Evolutionary conservation across 768 basidiomycete genomes (phyloP), one percentile per base, ranked within the genome.

Genomic region (Lactarius trivialis): DNA sequence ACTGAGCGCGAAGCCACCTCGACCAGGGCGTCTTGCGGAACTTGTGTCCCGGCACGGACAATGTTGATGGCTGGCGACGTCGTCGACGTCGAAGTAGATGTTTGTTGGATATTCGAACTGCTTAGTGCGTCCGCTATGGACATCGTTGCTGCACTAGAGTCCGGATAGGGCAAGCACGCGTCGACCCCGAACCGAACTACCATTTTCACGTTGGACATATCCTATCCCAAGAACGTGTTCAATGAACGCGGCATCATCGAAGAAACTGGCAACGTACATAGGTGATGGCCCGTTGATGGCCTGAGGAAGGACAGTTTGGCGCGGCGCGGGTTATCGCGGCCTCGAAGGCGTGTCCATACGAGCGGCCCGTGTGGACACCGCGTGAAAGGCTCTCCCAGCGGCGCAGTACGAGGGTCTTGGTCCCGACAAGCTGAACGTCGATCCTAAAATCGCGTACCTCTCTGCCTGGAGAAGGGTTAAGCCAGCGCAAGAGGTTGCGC

Each of bases 271-370:
- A 12, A 71, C 85, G 72, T 70, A 88, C 88, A 63, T 87, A 88
- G 65, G 73, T 75, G 12, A 88, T 71, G 60, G 86, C 81, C 26
- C 86, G 78, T 68, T 87, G 81, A 66, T 90, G 86, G 0, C 81
- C 84, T 0, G 80, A 75, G 53, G 76, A 76, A 30, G 75, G 77
- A 65, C 85, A 85, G 45, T 80, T 81, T 4, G 70, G 65, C 1
- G 78, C 79, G 21, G 73, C 68, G n/a, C 60, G 72, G 0, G 86
- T 85, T 3, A 79, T 77, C 0, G 79, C 80, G 62, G 76, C 78
- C 67, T 88, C 82, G 67, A 88, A 92, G 60, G 80, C 83, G 53
- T 80, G 74, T 0, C 87, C 87, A 70, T 76, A 91, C 0, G 72
- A 74, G 0, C 76, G 77, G 15, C 78, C 65, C 7, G 58, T 67